Evolutionary conservation across 1,139 yeast species (phyloP).

Genomic region (Kodamaea fungicola): DNA sequence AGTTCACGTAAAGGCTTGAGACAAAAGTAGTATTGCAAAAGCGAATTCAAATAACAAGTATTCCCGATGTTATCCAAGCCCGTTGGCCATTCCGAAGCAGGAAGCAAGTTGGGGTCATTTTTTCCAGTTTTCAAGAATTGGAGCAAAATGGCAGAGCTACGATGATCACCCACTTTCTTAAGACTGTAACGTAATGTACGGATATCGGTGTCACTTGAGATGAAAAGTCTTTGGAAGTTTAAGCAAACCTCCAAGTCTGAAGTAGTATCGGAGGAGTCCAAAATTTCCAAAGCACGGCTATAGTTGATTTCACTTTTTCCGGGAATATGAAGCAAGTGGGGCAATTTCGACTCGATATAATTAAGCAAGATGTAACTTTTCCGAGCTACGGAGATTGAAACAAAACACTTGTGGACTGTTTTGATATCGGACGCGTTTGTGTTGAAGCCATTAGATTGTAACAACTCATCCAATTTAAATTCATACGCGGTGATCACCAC

Average conservation of each 20-base stretch:
- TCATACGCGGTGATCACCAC: slow-evolving; percentile 69
- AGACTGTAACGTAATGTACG: slow-evolving; percentile 50
- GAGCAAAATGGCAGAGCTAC: slow-evolving; percentile 49
- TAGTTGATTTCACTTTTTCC: slow-evolving; percentile 12
- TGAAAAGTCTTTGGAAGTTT: slow-evolving; percentile 45
- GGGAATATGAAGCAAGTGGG: slow-evolving; percentile 24
- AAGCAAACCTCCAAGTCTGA: slow-evolving; percentile 54
- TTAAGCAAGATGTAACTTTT: slow-evolving; percentile 42
- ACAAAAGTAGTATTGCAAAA: slow-evolving; percentile 85
- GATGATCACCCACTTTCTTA: slow-evolving; percentile 42
- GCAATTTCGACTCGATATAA: slow-evolving; percentile 44
- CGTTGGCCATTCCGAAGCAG: slow-evolving; percentile 75
- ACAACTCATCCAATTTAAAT: slow-evolving; percentile 58
- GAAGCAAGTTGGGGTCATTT: slow-evolving; percentile 57
- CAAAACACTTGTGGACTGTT: slow-evolving; percentile 30
- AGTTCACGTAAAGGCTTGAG: slow-evolving; percentile 75
- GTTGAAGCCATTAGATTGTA: slow-evolving; percentile 56
- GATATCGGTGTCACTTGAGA: slow-evolving; percentile 28
- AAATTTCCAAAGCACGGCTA: slow-evolving; percentile 36
- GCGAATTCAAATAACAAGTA: slow-evolving; percentile 88
- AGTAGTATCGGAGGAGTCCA: slow-evolving; percentile 37
- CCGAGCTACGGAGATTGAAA: slow-evolving; percentile 41
- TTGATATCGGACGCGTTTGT: slow-evolving; percentile 38
- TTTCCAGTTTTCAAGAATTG: slow-evolving; percentile 57
- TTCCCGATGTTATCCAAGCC: slow-evolving; percentile 94